Conservation (phyloP, 768 basidiomycete genomes). For the Lentinula boryana region DNA sequence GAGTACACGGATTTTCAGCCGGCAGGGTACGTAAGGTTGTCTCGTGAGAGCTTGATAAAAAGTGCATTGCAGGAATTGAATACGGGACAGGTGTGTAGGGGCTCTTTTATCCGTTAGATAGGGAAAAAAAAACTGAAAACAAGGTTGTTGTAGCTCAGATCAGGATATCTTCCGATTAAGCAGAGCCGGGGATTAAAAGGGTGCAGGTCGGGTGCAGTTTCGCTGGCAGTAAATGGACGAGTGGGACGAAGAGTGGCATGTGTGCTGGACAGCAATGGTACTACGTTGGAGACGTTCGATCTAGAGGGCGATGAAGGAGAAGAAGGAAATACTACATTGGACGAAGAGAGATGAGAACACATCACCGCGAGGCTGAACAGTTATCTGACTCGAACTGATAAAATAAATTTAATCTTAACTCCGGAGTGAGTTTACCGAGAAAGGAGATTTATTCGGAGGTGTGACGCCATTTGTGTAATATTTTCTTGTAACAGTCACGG, state of each 20-base stretch:
- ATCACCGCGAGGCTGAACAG: slow-evolving; percentile 21
- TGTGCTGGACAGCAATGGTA: slow-evolving; percentile 60
- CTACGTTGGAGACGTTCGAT: slow-evolving; percentile 67
- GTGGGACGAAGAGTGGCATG: slow-evolving; percentile 70
- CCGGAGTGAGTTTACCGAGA: background rate
- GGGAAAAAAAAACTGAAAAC: slow-evolving; percentile 12
- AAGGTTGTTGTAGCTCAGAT: slow-evolving; percentile 40
- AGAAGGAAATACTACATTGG: slow-evolving; percentile 25
- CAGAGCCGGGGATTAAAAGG: slow-evolving; percentile 50
- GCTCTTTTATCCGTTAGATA: slow-evolving; percentile 12
- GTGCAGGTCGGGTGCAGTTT: slow-evolving; percentile 45
- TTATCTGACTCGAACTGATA: slow-evolving; percentile 3
- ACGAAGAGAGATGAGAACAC: slow-evolving; percentile 21
- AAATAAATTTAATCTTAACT: background rate
- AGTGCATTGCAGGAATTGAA: slow-evolving; percentile 50
- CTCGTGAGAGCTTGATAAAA: slow-evolving; percentile 64
- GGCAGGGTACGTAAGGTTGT: slow-evolving; percentile 43
- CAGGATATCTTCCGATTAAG: slow-evolving; percentile 45
- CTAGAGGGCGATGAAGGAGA: slow-evolving; percentile 66
- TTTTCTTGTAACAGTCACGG: too few species aligned
- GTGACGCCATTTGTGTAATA: too few species aligned
- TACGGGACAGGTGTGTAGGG: slow-evolving; percentile 49
- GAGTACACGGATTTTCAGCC: slow-evolving; percentile 47
- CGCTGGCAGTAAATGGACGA: slow-evolving; percentile 70
- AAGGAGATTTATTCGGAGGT: background rate